Percentiles rank a stretch among this genome's conserved stretches.
Evolutionary conservation across 441 rosid genomes (phyloP).

Genomic region (Aquilaria agallochum): DNA sequence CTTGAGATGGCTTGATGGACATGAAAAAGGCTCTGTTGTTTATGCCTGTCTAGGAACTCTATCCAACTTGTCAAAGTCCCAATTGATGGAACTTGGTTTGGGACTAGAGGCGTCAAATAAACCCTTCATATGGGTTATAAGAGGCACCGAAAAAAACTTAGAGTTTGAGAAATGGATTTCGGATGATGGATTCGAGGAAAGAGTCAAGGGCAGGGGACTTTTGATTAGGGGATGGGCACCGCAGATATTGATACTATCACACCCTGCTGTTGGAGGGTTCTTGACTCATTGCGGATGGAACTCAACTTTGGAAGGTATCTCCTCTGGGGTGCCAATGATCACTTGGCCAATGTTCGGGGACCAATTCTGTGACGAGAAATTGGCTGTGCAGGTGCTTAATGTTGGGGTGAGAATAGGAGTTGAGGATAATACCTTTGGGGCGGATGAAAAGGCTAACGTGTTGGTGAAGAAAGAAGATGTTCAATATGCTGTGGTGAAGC

Average conservation of each 20-base stretch:
- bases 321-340: conserved; percentile 29
- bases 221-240: conserved; percentile 44
- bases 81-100: too few species aligned
- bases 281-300: conserved; percentile 36
- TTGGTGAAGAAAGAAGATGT: conserved; percentile 3
- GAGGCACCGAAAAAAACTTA: not conserved
- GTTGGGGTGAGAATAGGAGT: conserved; percentile 29
- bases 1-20: conserved; percentile 7
- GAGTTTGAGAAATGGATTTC: conserved; percentile 26
- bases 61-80: too few species aligned
- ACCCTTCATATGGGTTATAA: conserved; percentile 20
- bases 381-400: conserved; percentile 26
- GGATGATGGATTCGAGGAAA: conserved; percentile 25
- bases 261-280: conserved; percentile 34
- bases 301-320: conserved; percentile 4
- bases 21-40: too few species aligned
- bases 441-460: conserved; percentile 30
- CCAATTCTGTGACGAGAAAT: conserved; percentile 35
- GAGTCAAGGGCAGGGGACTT: conserved; percentile 32
- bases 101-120: conserved; percentile 14
- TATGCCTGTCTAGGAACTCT: too few species aligned
- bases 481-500: conserved; percentile 14
- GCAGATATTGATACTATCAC: conserved; percentile 34
- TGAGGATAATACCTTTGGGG: conserved; percentile 7
- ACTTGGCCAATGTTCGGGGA: conserved; percentile 42